Conservation (phyloP, 257 asterid genomes). For the Solanum appendiculatum region DNA sequence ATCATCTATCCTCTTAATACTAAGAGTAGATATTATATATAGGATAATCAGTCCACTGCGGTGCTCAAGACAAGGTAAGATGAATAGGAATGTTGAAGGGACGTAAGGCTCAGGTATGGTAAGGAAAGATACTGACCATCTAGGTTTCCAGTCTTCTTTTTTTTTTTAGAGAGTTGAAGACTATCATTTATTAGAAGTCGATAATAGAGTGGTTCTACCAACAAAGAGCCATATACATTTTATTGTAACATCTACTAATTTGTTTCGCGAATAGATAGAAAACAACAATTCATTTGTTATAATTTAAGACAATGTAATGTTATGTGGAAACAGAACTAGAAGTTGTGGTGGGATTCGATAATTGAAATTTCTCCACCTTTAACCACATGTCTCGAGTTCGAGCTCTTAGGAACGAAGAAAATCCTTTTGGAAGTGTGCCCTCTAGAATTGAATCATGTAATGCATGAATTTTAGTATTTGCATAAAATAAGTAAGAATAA, state of each 20-base stretch:
- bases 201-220: not conserved
- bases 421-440: rapidly evolving
- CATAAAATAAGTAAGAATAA: not conserved
- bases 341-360: not conserved
- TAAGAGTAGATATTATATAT: no score
- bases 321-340: not conserved
- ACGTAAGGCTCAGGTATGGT: not conserved
- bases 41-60: not conserved
- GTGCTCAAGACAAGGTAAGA: not conserved
- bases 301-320: no score
- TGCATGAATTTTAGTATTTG: not conserved
- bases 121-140: not conserved
- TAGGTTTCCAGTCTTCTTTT: not conserved
- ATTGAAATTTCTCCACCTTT: not conserved
- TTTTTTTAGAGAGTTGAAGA: not conserved
- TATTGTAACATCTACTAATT: not conserved
- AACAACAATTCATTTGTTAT: no score
- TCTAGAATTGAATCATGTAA: not conserved
- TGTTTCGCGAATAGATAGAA: no score
- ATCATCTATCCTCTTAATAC: not conserved
- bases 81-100: not conserved
- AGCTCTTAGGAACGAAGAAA: no score
- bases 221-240: not conserved
- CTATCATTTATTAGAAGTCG: not conserved
- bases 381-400: not conserved